Evolutionary conservation across 2,329 filamentous ascomycete species (phyloP).

Genomic region (Cordyceps tenuipes): DNA sequence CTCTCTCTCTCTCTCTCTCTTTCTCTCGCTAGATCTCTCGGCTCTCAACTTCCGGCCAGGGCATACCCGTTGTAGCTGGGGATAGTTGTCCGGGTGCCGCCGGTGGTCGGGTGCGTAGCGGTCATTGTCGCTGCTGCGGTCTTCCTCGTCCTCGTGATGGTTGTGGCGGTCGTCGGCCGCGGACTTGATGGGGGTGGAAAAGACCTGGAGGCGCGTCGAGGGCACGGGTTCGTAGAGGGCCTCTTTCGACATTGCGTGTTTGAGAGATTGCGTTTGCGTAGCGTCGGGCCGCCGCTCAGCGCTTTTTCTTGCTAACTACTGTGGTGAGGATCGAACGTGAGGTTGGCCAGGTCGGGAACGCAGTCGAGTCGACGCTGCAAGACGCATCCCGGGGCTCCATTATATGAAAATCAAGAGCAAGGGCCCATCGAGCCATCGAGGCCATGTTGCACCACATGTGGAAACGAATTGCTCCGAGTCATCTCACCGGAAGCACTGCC

Average conservation of each 20-base stretch:
- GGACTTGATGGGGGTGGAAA: constrained; percentile 5
- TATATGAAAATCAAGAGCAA: not conserved
- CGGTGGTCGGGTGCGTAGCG: constrained; percentile 5
- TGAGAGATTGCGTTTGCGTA: not conserved
- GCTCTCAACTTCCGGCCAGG: too few relatives aligned
- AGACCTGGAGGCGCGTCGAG: constrained; percentile 7
- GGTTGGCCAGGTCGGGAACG: not conserved
- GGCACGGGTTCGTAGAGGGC: constrained; percentile 8
- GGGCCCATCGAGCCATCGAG: too few relatives aligned
- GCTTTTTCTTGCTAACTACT: too few relatives aligned
- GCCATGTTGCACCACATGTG: not conserved
- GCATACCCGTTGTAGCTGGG: constrained; percentile 7
- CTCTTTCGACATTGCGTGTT: constrained; percentile 3
- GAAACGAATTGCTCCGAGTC: not conserved
- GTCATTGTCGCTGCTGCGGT: not conserved
- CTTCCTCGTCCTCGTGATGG: not conserved
- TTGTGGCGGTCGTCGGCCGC: not conserved
- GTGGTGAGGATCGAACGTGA: not conserved
- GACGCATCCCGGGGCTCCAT: not conserved
- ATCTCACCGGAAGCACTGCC: constrained; percentile 1
- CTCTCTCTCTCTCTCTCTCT: not conserved
- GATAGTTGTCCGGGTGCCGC: constrained; percentile 9
- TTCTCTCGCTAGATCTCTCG: too few relatives aligned
- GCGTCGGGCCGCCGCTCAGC: not conserved
- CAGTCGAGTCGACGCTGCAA: not conserved